These are phyloP conservation scores for Diphasiastrum complanatum DNA, from an alignment of 83 land plant genomes.

Conservation along the genomic window DNA sequence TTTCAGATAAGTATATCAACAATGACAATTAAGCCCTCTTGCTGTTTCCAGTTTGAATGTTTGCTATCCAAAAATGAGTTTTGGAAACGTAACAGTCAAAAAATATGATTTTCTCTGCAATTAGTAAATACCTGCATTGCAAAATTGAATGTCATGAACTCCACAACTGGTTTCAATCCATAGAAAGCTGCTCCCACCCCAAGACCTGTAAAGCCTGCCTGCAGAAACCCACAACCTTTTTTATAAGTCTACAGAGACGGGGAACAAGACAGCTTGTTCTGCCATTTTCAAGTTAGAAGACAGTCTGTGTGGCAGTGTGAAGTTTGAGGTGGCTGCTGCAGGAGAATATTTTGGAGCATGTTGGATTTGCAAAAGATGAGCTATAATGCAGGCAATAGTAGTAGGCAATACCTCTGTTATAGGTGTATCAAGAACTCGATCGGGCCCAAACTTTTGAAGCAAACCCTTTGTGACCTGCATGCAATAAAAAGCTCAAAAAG, in stretches of 20 bases:
- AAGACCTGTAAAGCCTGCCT: conserved; percentile 98
- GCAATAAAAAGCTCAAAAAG: no score
- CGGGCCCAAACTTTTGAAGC: conserved; percentile 91
- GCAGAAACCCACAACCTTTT: background rate
- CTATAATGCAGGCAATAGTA: no score
- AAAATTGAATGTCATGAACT: conserved; percentile 97
- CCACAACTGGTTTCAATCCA: conserved; percentile 81
- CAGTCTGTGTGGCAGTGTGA: background rate
- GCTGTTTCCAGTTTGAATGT: no score
- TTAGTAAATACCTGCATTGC: conserved; percentile 85
- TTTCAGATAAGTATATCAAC: no score
- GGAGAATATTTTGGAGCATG: background rate
- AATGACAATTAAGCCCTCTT: no score
- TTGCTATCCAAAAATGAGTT: background rate
- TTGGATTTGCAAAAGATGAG: background rate
- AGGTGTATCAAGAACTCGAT: conserved; percentile 89
- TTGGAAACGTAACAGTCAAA: conserved; percentile 1
- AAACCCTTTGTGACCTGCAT: conserved; percentile 86
- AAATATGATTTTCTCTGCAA: background rate
- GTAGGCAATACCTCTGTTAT: conserved; percentile 95
- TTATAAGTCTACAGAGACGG: background rate
- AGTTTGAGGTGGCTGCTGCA: background rate
- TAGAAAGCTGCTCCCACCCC: conserved; percentile 93
- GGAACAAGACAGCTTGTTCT: background rate
- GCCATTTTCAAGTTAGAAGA: background rate